A percentile compares a stretch with the other conserved stretches of the same genome.
Evolutionary conservation across 257 asterid species (phyloP).

Genomic region (Capsicum rhomboideum): DNA sequence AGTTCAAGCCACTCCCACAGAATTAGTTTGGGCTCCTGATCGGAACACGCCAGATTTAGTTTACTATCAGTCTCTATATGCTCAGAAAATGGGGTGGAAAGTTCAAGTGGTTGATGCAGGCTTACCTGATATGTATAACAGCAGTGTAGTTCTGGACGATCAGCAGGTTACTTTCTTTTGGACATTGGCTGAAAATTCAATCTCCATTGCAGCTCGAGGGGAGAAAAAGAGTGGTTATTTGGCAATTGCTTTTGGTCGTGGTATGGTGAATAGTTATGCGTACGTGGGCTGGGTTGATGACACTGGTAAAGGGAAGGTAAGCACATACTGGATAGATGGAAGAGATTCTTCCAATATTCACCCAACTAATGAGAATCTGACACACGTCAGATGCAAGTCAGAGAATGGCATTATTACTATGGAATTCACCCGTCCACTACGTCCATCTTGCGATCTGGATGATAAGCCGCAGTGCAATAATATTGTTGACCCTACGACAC

Average conservation of each 20-base stretch:
- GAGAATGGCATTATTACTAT: conserved; percentile 89
- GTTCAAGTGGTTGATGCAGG: conserved; percentile 99
- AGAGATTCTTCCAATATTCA: conserved; percentile 59
- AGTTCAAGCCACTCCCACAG: conserved; percentile 79
- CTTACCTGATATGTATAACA: conserved; percentile 87
- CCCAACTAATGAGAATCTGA: conserved; percentile 79
- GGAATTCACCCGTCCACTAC: conserved; percentile 90
- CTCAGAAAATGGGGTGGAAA: conserved; percentile 96
- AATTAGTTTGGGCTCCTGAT: conserved; percentile 82
- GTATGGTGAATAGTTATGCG: conserved; percentile 74
- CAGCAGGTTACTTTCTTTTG: conserved; percentile 95
- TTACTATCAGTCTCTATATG: conserved; percentile 78
- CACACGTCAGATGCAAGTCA: conserved; percentile 85
- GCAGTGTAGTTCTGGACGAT: conserved; percentile 88
- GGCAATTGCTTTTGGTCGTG: conserved; percentile 91
- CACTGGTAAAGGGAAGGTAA: conserved; percentile 70
- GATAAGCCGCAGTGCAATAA: conserved; percentile 74
- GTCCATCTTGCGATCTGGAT: conserved; percentile 47
- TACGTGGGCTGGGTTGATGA: conserved; percentile 95
- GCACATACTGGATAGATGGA: conserved; percentile 83
- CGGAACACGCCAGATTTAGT: conserved; percentile 92
- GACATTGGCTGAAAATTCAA: conserved; percentile 73
- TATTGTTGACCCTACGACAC: conserved; percentile 81
- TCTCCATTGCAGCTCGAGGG: conserved; percentile 90
- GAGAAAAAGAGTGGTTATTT: conserved; percentile 96